A percentile compares a stretch with the other conserved stretches of the same genome.
Conservation (phyloP, 768 basidiomycete species). For the Suillus occidentalis region DNA sequence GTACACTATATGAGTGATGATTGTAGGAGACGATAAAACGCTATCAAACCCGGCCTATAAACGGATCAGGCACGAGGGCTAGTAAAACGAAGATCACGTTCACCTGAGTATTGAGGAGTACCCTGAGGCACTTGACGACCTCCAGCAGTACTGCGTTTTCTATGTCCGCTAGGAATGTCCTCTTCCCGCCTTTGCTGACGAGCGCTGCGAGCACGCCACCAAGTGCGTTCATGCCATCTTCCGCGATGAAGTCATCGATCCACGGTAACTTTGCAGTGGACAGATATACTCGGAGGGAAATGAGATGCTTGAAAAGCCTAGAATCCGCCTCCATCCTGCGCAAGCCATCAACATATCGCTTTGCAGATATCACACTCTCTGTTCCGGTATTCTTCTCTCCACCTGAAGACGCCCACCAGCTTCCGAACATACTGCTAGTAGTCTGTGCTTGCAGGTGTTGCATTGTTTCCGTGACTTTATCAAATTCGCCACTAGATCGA, state of each 20-base stretch:
- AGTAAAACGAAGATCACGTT: slow-evolving; percentile 26
- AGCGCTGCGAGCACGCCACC: slow-evolving; percentile 56
- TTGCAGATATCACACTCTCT: slow-evolving; percentile 49
- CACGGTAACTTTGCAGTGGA: slow-evolving; percentile 80
- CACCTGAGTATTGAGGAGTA: slow-evolving; percentile 84
- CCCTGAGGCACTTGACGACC: slow-evolving; percentile 75
- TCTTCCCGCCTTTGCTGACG: slow-evolving; percentile 68
- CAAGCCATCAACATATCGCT: slow-evolving; percentile 64
- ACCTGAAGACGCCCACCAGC: slow-evolving; percentile 75
- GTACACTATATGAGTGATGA: slow-evolving; percentile 74
- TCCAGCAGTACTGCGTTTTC: slow-evolving; percentile 73
- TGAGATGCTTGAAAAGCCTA: slow-evolving; percentile 73
- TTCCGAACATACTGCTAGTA: slow-evolving; percentile 76
- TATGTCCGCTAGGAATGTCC: slow-evolving; percentile 56
- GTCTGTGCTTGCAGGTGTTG: slow-evolving; percentile 57
- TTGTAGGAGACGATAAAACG: slow-evolving; percentile 59
- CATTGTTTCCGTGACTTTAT: slow-evolving; percentile 27
- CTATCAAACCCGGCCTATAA: slow-evolving; percentile 70
- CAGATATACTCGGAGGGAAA: slow-evolving; percentile 80
- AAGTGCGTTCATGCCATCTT: slow-evolving; percentile 67
- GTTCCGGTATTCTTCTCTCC: slow-evolving; percentile 40
- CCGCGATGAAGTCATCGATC: slow-evolving; percentile 69
- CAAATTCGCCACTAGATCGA: slow-evolving; percentile 42
- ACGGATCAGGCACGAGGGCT: background rate
- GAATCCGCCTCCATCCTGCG: slow-evolving; percentile 54